Evolutionary conservation across 2,329 filamentous ascomycete species (phyloP), one percentile per base, ranked within the genome.

Genomic region (Pseudocercospora vitis): DNA sequence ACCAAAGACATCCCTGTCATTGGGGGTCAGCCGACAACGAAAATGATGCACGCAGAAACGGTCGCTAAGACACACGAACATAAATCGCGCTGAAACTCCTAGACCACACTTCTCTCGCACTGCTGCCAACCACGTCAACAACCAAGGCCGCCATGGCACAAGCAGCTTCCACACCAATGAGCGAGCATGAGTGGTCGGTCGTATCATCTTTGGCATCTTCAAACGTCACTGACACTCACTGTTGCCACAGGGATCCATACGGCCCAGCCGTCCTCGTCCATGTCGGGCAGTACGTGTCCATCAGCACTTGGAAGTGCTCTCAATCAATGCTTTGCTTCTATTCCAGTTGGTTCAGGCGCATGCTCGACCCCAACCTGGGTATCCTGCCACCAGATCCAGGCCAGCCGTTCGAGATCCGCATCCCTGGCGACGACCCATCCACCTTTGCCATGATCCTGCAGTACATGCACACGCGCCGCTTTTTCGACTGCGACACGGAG

Each of bases 361-460:
- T 52, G 49, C 24, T 18, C 37, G 37, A 6, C 11, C 16, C 37
- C 4, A 14, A 26, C 37, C n/a, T 12, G 8, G 7, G 4, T 12
- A 23, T 23, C 21, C 2, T 26, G 4, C 18, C 16, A 4, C 3
- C 21, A 18, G 37, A 42, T 2, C 37, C 37, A 4, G 19, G 21
- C 7, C 18, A 42, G 19, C 21, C 21, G 14, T 42, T 23, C 44
- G 24, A 40, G 23, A 47, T 59, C 18, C 51, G 52, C 31, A 54
- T 59, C 11, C 57, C 57, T 2, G 48, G 42, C 44, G 54, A 53
- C 4, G 26, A 39, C 39, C 51, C 57, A 4, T 29, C 50, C 11
- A 49, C 52, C 40, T 59, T 59, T 46, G 7, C 11, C 29, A 45
- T 54, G 23, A 32, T 49, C 6, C 19, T 55, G 18, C 18, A 52